These are phyloP conservation scores for Tulasnella sp. DNA, from an alignment of 768 basidiomycete species.

Conservation along the genomic window DNA sequence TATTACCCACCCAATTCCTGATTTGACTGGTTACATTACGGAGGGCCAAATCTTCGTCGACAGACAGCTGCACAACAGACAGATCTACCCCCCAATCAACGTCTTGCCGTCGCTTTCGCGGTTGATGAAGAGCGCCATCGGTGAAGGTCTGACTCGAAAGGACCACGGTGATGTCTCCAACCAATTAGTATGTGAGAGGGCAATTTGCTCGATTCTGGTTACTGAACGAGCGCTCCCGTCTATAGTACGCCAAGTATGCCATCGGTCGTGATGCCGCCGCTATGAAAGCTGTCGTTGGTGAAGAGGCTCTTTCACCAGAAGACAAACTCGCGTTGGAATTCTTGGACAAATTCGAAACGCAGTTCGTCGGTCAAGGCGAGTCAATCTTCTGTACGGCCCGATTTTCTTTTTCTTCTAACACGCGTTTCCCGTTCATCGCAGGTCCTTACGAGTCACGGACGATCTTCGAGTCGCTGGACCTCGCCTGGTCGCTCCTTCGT, in stretches of 20 bases:
- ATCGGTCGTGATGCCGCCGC: slow-evolving; percentile 94
- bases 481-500: slow-evolving; percentile 93
- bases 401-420: not conserved
- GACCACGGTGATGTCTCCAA: slow-evolving; percentile 99
- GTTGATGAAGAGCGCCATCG: slow-evolving; percentile 99
- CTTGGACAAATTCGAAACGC: slow-evolving; percentile 93
- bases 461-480: slow-evolving; percentile 94
- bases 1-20: slow-evolving; percentile 99
- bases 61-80: slow-evolving; percentile 91
- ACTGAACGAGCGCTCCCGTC: slow-evolving; percentile 11
- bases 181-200: slow-evolving; percentile 68
- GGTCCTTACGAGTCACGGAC: slow-evolving; percentile 92
- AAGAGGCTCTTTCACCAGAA: slow-evolving; percentile 90
- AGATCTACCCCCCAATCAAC: slow-evolving; percentile 99
- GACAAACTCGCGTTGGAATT: slow-evolving; percentile 98
- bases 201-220: not conserved
- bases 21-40: slow-evolving; percentile 98
- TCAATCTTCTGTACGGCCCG: slow-evolving; percentile 5
- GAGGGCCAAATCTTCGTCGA: slow-evolving; percentile 99
- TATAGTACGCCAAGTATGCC: slow-evolving; percentile 94
- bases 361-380: slow-evolving; percentile 94
- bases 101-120: slow-evolving; percentile 97
- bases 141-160: slow-evolving; percentile 93
- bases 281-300: slow-evolving; percentile 99
- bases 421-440: slow-evolving; percentile 35